phyloP scores from a whole-genome alignment of 2,329 filamentous ascomycete species.

The Colletotrichum sp. region DNA sequence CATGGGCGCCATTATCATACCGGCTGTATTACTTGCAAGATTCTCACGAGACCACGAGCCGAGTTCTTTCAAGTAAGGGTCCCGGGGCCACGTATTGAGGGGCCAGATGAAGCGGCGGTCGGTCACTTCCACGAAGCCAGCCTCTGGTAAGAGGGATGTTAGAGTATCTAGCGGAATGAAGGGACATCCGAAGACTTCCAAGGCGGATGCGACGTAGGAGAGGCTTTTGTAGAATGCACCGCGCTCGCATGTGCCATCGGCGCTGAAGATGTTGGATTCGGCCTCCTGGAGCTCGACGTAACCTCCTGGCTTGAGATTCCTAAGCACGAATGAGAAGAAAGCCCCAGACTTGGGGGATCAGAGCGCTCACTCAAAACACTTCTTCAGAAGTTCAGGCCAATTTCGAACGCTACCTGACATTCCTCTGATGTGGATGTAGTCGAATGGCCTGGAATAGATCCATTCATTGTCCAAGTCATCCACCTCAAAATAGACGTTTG shows the following conservation, averaged over 20 bases:
- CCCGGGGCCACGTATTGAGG: slow-evolving; percentile 35
- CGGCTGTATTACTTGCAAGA: slow-evolving; percentile 33
- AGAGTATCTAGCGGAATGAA: not conserved
- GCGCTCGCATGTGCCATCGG: slow-evolving; percentile 41
- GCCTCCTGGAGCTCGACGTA: slow-evolving; percentile 49
- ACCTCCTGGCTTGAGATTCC: slow-evolving; percentile 44
- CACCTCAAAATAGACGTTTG: slow-evolving; percentile 48
- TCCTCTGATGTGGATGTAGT: slow-evolving; percentile 37
- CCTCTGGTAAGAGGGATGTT: slow-evolving; percentile 18
- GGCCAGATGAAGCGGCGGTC: slow-evolving; percentile 32
- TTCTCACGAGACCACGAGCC: slow-evolving; percentile 33
- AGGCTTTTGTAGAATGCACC: slow-evolving; percentile 36
- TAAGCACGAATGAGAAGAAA: not conserved
- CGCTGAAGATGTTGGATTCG: slow-evolving; percentile 38
- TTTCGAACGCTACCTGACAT: slow-evolving; percentile 31
- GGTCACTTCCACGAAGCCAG: slow-evolving; percentile 32
- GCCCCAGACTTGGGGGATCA: not conserved
- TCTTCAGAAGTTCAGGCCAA: not conserved
- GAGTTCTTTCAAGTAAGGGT: slow-evolving; percentile 31
- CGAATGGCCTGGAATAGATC: slow-evolving; percentile 34
- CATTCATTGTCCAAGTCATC: slow-evolving; percentile 39
- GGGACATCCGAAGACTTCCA: slow-evolving; percentile 34
- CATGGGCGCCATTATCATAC: slow-evolving; percentile 38
- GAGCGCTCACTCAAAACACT: not conserved
- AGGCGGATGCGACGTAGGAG: slow-evolving; percentile 44